Conservation (phyloP, 2,329 filamentous ascomycete genomes). For the Ceratocystis cubensis region DNA sequence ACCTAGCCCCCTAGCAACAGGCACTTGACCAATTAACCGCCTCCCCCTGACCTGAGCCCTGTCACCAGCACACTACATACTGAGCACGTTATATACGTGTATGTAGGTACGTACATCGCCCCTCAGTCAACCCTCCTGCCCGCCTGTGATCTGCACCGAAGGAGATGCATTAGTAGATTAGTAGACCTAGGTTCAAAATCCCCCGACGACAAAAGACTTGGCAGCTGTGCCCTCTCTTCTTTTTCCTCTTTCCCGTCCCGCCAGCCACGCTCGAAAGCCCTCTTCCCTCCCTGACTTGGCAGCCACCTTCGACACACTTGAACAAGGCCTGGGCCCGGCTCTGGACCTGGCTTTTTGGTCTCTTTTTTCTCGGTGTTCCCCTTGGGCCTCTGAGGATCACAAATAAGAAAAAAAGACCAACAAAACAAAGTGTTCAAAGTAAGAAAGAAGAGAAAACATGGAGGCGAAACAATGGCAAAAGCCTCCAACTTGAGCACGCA, state of each 20-base stretch:
- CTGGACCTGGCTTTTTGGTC: background rate
- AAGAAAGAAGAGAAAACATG: background rate
- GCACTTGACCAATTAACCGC: background rate
- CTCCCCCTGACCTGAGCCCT: background rate
- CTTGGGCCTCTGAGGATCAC: background rate
- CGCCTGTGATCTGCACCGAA: background rate
- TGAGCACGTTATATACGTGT: background rate
- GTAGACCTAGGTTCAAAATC: background rate
- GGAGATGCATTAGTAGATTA: background rate
- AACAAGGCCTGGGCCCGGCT: background rate
- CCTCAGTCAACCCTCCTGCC: background rate
- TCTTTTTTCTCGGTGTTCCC: background rate
- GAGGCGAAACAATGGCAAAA: constrained; percentile 1
- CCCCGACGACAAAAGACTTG: background rate
- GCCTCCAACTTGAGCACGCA: background rate
- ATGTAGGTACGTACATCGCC: background rate
- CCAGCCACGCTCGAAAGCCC: background rate
- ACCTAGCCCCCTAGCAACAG: background rate
- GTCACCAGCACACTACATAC: background rate
- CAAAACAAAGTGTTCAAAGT: background rate
- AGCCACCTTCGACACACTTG: too few species aligned
- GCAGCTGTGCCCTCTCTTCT: background rate
- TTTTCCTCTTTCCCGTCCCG: background rate
- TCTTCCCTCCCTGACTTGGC: background rate
- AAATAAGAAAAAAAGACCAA: background rate